These are phyloP conservation scores for Musa beccarii DNA, from an alignment of 176 grass and related monocot species.

Conservation along the genomic window DNA sequence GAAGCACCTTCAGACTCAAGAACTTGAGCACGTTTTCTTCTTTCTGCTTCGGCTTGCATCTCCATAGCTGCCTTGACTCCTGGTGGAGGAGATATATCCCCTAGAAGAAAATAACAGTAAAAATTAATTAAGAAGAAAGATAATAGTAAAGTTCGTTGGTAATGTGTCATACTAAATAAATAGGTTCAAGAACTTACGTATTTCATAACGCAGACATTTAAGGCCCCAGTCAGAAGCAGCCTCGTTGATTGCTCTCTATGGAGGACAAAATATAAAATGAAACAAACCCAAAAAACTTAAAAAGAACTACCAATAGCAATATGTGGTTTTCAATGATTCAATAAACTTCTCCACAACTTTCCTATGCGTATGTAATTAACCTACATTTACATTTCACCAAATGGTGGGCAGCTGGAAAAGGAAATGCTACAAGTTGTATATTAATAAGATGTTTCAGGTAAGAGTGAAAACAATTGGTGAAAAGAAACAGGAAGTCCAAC, in stretches of 20 bases:
- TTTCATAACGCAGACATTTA: constrained; percentile 93
- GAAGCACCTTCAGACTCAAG: constrained; percentile 88
- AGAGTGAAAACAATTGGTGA: not conserved
- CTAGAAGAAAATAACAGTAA: constrained; percentile 19
- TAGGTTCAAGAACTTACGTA: constrained; percentile 42
- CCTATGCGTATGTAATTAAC: not conserved
- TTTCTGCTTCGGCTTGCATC: constrained; percentile 98
- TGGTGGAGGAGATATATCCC: constrained; percentile 84
- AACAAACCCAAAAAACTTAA: not conserved
- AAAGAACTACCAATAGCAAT: not conserved
- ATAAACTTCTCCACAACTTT: not conserved
- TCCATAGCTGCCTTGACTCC: constrained; percentile 91
- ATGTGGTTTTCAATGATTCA: not conserved
- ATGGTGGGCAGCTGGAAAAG: not conserved
- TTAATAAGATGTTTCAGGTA: not conserved
- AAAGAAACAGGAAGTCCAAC: not conserved
- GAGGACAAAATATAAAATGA: not conserved
- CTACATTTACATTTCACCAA: not conserved
- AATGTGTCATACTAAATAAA: not conserved
- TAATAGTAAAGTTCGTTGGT: not conserved
- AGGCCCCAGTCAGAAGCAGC: constrained; percentile 76
- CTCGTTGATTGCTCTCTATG: constrained; percentile 83
- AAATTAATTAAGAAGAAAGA: not conserved
- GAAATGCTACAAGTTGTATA: not conserved
- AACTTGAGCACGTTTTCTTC: constrained; percentile 87